These are phyloP conservation scores for Lanzia echinophila DNA, from an alignment of 2,329 filamentous ascomycete genomes.

Conservation along the genomic window DNA sequence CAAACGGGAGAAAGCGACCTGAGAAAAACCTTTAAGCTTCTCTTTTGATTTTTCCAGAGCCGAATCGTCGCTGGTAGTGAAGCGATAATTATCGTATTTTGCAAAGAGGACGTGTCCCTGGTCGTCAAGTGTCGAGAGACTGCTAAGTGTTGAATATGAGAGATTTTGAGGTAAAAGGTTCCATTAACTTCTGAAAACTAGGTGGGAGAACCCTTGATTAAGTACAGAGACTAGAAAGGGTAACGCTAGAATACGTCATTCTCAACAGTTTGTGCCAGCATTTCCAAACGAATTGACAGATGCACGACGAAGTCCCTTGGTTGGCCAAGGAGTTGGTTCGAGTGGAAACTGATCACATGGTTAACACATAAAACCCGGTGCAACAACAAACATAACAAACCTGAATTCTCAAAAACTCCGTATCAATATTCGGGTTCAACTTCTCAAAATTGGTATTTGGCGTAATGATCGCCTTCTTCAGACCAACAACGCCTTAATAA, in stretches of 20 bases:
- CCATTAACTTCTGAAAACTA: too few species aligned
- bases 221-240: too few species aligned
- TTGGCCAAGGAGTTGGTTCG: background rate
- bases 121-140: background rate
- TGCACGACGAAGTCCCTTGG: constrained; percentile 9
- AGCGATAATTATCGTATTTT: background rate
- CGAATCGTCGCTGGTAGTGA: background rate
- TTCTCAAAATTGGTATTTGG: background rate
- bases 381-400: background rate
- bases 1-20: background rate
- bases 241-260: too few species aligned
- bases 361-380: background rate
- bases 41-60: background rate
- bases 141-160: background rate
- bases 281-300: constrained; percentile 33
- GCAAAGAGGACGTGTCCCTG: background rate
- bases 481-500: background rate
- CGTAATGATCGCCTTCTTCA: background rate
- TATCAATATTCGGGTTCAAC: background rate
- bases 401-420: constrained; percentile 25
- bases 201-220: too few species aligned
- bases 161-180: too few species aligned
- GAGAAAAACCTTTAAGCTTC: background rate
- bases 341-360: background rate
- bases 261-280: constrained; percentile 35